Evolutionary conservation across 306 rosid species (phyloP).

Genomic region (Vicia sativa): DNA sequence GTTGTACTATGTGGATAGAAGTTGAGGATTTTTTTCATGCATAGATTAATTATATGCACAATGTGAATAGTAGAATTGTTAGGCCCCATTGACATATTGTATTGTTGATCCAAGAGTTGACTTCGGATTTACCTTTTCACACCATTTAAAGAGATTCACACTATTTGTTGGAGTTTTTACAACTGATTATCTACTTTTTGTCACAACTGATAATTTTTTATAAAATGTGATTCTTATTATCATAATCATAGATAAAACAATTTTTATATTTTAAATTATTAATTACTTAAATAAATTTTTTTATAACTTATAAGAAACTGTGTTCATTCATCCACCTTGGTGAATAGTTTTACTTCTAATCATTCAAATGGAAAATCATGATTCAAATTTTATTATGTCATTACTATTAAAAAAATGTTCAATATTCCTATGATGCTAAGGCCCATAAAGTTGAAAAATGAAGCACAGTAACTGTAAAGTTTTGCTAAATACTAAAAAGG

Average conservation of each 20-base stretch:
- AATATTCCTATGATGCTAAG: neutral
- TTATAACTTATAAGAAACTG: too few relatives aligned
- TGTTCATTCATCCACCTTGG: too few relatives aligned
- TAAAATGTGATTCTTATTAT: too few relatives aligned
- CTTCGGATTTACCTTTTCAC: slow-evolving; percentile 16
- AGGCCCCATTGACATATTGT: slow-evolving; percentile 33
- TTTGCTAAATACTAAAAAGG: slow-evolving; percentile 1
- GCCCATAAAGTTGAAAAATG: neutral
- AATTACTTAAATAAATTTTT: too few relatives aligned
- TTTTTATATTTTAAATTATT: too few relatives aligned
- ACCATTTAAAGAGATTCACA: neutral
- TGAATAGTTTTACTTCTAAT: too few relatives aligned
- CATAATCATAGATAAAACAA: too few relatives aligned
- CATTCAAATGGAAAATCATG: too few relatives aligned
- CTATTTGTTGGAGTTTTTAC: too few relatives aligned
- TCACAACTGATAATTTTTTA: too few relatives aligned
- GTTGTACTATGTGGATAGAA: slow-evolving; percentile 34
- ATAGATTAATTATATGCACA: slow-evolving; percentile 31
- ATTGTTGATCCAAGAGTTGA: slow-evolving; percentile 35
- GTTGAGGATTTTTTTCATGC: slow-evolving; percentile 38
- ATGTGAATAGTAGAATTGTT: slow-evolving; percentile 23
- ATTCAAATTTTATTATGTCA: too few relatives aligned
- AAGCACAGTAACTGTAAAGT: neutral
- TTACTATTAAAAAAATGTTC: neutral
- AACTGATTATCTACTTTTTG: too few relatives aligned